Percentiles rank a stretch among this genome's conserved stretches.
Conservation (phyloP, 768 basidiomycete genomes). For the Kwoniella botswanensis region DNA sequence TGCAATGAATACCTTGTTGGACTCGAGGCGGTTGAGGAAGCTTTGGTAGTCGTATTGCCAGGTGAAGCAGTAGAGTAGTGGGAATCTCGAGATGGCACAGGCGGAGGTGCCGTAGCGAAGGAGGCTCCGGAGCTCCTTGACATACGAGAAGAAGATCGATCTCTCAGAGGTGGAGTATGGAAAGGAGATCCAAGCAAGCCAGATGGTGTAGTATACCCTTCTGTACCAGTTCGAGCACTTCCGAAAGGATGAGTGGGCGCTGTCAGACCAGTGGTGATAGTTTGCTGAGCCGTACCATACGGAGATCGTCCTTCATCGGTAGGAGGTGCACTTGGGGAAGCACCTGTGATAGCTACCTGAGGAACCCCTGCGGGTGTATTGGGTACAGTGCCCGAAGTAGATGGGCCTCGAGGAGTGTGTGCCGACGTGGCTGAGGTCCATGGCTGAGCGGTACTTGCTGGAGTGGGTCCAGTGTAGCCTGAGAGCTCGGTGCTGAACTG, state of each 20-base stretch:
- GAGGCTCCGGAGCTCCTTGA: slow-evolving; percentile 26
- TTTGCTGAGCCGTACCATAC: not conserved
- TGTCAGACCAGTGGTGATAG: slow-evolving; percentile 9
- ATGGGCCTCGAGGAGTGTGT: slow-evolving; percentile 8
- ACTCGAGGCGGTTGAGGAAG: not conserved
- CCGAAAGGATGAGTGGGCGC: slow-evolving; percentile 7
- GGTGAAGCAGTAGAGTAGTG: slow-evolving; percentile 33
- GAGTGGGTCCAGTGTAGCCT: slow-evolving; percentile 9
- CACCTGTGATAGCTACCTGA: slow-evolving; percentile 26
- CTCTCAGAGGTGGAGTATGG: slow-evolving; percentile 23
- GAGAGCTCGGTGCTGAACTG: slow-evolving; percentile 10
- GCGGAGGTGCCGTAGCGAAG: slow-evolving; percentile 48
- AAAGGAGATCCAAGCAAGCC: slow-evolving; percentile 37
- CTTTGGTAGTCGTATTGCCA: slow-evolving; percentile 7
- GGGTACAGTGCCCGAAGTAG: not conserved
- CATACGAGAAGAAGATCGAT: slow-evolving; percentile 20
- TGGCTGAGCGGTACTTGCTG: slow-evolving; percentile 12
- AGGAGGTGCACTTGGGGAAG: slow-evolving; percentile 20
- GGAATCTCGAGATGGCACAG: slow-evolving; percentile 43
- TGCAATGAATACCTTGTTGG: slow-evolving; percentile 39
- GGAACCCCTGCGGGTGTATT: slow-evolving; percentile 15
- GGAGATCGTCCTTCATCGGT: not conserved
- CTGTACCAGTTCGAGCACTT: not conserved
- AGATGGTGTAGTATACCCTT: not conserved
- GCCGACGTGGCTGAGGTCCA: not conserved